Evolutionary conservation across 768 basidiomycete species (phyloP).

Genomic region (Lactarius psammicola): DNA sequence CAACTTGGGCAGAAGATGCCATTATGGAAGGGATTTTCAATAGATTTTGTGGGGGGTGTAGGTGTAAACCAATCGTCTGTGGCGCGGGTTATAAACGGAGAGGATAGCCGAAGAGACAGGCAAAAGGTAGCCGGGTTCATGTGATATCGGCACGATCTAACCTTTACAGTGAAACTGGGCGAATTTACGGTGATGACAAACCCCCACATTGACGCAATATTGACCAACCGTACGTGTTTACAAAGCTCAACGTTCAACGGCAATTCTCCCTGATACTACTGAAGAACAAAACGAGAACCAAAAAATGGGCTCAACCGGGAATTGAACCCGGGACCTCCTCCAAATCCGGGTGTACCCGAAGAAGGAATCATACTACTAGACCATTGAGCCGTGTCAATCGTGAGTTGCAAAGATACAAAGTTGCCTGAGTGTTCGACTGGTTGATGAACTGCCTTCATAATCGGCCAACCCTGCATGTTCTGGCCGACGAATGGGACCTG

Average conservation of each 20-base stretch:
- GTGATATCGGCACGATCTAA: slow-evolving; percentile 4
- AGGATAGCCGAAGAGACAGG: background rate
- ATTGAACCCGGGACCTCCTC: slow-evolving; percentile 45
- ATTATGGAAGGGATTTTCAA: slow-evolving; percentile 16
- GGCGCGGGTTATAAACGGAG: background rate
- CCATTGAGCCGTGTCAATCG: slow-evolving; percentile 32
- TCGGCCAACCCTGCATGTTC: background rate
- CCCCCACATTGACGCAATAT: background rate
- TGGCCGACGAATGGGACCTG: slow-evolving; percentile 17
- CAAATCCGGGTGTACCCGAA: slow-evolving; percentile 33
- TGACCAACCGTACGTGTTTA: background rate
- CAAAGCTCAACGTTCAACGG: background rate
- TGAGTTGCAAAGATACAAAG: background rate
- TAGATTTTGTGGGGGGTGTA: background rate
- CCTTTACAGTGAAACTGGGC: background rate
- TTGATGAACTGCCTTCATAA: background rate
- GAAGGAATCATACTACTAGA: slow-evolving; percentile 40
- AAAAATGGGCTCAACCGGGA: slow-evolving; percentile 40
- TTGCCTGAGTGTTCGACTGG: background rate
- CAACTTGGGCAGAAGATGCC: slow-evolving; percentile 30
- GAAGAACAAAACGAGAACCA: background rate
- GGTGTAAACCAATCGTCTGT: background rate
- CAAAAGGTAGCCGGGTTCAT: background rate
- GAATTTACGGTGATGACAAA: background rate
- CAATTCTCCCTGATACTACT: background rate